phyloP scores from a whole-genome alignment of 768 basidiomycete species.

The Suillus variegatus region DNA sequence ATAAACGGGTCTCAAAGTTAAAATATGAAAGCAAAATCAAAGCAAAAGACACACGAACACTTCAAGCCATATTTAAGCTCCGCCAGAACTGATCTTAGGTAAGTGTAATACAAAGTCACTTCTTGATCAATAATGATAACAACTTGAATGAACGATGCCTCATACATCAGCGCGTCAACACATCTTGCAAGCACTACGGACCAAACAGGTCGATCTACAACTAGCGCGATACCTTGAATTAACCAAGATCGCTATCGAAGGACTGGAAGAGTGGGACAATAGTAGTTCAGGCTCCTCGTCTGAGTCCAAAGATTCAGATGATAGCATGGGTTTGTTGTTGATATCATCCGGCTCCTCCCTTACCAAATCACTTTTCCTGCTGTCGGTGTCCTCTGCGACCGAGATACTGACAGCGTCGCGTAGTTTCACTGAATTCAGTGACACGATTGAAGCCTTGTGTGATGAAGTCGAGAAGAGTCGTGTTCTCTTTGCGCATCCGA shows the following conservation, averaged over 20 bases:
- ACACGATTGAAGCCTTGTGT: neutral
- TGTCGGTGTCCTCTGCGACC: neutral
- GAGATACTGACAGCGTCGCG: neutral
- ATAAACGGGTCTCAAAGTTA: no score
- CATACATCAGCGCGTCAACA: no score
- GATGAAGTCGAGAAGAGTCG: slow-evolving; percentile 3
- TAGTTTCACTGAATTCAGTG: slow-evolving; percentile 2
- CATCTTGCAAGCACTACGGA: neutral
- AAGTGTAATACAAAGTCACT: no score
- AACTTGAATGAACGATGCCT: no score
- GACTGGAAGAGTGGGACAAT: neutral
- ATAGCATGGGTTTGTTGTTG: neutral
- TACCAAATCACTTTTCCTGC: neutral
- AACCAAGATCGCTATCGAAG: neutral
- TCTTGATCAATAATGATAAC: no score
- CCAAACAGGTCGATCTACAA: slow-evolving; percentile 1
- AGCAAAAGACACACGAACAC: no score
- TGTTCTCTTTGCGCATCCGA: neutral
- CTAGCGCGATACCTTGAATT: slow-evolving; percentile 2
- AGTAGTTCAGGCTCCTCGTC: neutral
- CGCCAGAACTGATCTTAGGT: no score
- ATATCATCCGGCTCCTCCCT: neutral
- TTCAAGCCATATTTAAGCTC: no score
- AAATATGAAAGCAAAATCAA: no score
- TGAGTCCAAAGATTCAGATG: neutral